Evolutionary conservation across 83 land plant species (phyloP).

Genomic region (Isoetes engelmannii): DNA sequence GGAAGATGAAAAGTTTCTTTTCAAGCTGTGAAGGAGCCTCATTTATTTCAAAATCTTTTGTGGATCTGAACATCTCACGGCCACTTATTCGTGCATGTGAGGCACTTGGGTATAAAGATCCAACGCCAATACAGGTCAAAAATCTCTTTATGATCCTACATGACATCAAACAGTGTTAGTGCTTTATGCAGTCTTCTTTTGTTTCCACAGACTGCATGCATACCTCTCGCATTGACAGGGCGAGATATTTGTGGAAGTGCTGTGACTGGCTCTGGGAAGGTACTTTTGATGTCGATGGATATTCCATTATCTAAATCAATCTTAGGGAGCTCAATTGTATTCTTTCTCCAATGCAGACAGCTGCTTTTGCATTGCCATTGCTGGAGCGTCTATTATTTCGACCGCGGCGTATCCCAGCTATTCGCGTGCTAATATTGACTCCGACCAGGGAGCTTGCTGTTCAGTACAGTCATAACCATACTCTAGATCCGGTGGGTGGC

Average conservation of each 20-base stretch:
- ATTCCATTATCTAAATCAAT: not conserved
- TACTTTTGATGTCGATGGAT: slow-evolving; percentile 16
- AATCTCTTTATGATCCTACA: slow-evolving; percentile 1
- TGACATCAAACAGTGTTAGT: not conserved
- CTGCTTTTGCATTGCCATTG: slow-evolving; percentile 87
- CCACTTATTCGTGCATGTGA: slow-evolving; percentile 90
- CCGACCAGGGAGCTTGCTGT: slow-evolving; percentile 93
- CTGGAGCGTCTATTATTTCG: slow-evolving; percentile 81
- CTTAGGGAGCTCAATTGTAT: not conserved
- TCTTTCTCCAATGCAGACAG: slow-evolving; percentile 53
- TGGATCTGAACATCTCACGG: slow-evolving; percentile 84
- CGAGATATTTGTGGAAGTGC: slow-evolving; percentile 99
- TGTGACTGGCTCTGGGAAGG: slow-evolving; percentile 96
- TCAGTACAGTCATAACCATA: slow-evolving; percentile 45
- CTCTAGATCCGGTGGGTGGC: not conserved
- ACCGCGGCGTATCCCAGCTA: slow-evolving; percentile 75
- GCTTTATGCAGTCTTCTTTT: not conserved
- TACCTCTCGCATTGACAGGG: slow-evolving; percentile 82
- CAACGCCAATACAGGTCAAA: slow-evolving; percentile 88
- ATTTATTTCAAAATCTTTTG: slow-evolving; percentile 73
- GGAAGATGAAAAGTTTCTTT: slow-evolving; percentile 41
- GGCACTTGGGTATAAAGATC: slow-evolving; percentile 72
- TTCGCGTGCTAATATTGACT: slow-evolving; percentile 77
- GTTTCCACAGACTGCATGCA: slow-evolving; percentile 69
- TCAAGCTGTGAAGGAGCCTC: slow-evolving; percentile 64